A percentile compares a stretch with the other conserved stretches of the same genome.
phyloP scores from a whole-genome alignment of 768 basidiomycete genomes.

The Panus rudis region DNA sequence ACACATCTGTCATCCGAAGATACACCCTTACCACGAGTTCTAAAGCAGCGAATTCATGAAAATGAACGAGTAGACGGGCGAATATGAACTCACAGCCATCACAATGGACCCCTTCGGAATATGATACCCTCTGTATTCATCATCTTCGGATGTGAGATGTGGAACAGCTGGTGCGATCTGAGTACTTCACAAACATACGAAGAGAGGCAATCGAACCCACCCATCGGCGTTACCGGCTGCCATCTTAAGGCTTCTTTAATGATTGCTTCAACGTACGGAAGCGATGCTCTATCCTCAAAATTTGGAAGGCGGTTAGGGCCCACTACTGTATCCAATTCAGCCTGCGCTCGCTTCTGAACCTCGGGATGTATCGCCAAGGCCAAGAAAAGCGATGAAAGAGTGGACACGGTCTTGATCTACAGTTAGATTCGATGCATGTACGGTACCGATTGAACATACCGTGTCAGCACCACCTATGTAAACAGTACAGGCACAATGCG shows the following conservation, averaged over 20 bases:
- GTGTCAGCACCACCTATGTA: background rate
- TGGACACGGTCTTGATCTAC: background rate
- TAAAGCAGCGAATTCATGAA: background rate
- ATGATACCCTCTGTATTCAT: conserved; percentile 21
- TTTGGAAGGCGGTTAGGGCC: conserved; percentile 46
- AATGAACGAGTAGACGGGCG: background rate
- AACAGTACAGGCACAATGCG: too few relatives aligned
- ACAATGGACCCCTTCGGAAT: conserved; percentile 24
- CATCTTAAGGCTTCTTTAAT: conserved; percentile 46
- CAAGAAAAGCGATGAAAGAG: background rate
- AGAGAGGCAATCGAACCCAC: conserved; percentile 31
- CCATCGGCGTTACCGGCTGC: conserved; percentile 33
- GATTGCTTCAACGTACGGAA: conserved; percentile 50
- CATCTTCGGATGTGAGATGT: conserved; percentile 15
- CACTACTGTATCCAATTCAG: conserved; percentile 52
- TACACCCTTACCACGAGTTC: background rate
- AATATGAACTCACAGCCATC: background rate
- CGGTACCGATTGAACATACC: too few relatives aligned
- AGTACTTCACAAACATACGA: too few relatives aligned
- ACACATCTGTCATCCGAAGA: too few relatives aligned
- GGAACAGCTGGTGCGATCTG: too few relatives aligned
- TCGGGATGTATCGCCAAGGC: conserved; percentile 1
- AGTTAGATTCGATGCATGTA: too few relatives aligned
- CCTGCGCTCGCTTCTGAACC: conserved; percentile 39
- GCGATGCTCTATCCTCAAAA: conserved; percentile 38